Evolutionary conservation across 2,329 filamentous ascomycete genomes (phyloP).

Genomic region (Sporothrix globosa): DNA sequence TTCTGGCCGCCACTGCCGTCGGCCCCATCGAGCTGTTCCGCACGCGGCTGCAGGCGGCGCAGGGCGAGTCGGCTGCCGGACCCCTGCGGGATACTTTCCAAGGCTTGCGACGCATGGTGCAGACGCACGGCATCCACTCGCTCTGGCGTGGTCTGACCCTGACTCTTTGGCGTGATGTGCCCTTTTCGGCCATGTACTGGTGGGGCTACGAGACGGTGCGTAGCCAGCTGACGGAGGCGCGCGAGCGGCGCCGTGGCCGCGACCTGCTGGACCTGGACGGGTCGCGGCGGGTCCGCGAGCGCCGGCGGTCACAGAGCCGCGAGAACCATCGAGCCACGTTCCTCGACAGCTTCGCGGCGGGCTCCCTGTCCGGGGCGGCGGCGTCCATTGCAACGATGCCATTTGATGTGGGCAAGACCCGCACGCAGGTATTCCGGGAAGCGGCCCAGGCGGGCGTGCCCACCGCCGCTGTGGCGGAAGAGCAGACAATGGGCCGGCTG

Average conservation of each 20-base stretch:
- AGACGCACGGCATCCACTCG: conserved; percentile 72
- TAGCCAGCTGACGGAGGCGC: conserved; percentile 68
- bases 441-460: conserved; percentile 40
- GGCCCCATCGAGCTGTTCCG: conserved; percentile 92
- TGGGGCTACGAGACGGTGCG: conserved; percentile 92
- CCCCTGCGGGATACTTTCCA: conserved; percentile 79
- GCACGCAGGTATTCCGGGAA: conserved; percentile 82
- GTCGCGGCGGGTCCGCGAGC: conserved; percentile 46
- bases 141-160: conserved; percentile 89
- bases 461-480: conserved; percentile 63
- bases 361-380: conserved; percentile 78
- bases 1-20: conserved; percentile 79
- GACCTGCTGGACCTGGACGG: conserved; percentile 43
- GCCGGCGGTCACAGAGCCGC: conserved; percentile 62
- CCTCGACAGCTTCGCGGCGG: conserved; percentile 84
- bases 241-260: conserved; percentile 57
- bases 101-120: conserved; percentile 79
- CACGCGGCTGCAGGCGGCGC: conserved; percentile 84
- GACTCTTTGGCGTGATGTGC: conserved; percentile 95
- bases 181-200: conserved; percentile 97
- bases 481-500: conserved; percentile 76
- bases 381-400: conserved; percentile 90
- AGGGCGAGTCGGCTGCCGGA: conserved; percentile 59
- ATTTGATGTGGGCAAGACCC: conserved; percentile 96
- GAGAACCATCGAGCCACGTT: conserved; percentile 79